A percentile compares a stretch with the other conserved stretches of the same genome.
These are phyloP conservation scores for Arthrobotrys sinensis DNA, from an alignment of 2,329 filamentous ascomycete genomes.

Conservation along the genomic window DNA sequence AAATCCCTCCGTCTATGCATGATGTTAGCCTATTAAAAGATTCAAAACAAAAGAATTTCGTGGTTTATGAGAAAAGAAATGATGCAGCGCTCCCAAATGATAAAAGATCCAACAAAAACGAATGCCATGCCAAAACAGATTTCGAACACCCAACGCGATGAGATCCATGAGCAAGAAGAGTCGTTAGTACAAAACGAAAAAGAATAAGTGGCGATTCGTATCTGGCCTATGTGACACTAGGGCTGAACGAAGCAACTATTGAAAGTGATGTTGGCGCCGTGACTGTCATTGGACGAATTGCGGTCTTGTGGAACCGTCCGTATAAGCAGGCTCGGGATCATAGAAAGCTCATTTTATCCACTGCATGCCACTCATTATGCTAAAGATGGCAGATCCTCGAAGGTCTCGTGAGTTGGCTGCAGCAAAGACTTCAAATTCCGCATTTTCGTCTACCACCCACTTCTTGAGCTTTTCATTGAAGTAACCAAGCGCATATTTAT, in stretches of 20 bases:
- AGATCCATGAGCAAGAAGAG: slow-evolving; percentile 59
- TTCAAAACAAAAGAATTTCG: slow-evolving; percentile 33
- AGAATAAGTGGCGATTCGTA: slow-evolving; percentile 23
- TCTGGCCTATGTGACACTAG: slow-evolving; percentile 22
- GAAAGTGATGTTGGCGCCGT: slow-evolving; percentile 30
- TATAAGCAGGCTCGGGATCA: slow-evolving; percentile 12
- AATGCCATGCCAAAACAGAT: slow-evolving; percentile 56
- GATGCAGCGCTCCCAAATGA: slow-evolving; percentile 61
- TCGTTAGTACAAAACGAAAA: slow-evolving; percentile 49
- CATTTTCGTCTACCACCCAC: slow-evolving; percentile 64
- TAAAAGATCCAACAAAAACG: slow-evolving; percentile 46
- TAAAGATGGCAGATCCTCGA: slow-evolving; percentile 62
- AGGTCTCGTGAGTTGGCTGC: slow-evolving; percentile 64
- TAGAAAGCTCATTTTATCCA: slow-evolving; percentile 63
- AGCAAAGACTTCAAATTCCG: slow-evolving; percentile 63
- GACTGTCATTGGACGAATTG: slow-evolving; percentile 16
- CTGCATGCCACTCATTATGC: slow-evolving; percentile 63
- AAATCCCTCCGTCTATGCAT: slow-evolving; percentile 60
- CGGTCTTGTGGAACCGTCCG: slow-evolving; percentile 37
- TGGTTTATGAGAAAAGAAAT: slow-evolving; percentile 36
- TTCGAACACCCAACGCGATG: slow-evolving; percentile 58
- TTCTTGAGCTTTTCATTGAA: slow-evolving; percentile 70
- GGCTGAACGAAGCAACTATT: slow-evolving; percentile 8
- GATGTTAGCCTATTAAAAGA: slow-evolving; percentile 47
- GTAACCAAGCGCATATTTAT: slow-evolving; percentile 73